Evolutionary conservation across 2,329 filamentous ascomycete genomes (phyloP).

Genomic region (Sporothrix inflata): DNA sequence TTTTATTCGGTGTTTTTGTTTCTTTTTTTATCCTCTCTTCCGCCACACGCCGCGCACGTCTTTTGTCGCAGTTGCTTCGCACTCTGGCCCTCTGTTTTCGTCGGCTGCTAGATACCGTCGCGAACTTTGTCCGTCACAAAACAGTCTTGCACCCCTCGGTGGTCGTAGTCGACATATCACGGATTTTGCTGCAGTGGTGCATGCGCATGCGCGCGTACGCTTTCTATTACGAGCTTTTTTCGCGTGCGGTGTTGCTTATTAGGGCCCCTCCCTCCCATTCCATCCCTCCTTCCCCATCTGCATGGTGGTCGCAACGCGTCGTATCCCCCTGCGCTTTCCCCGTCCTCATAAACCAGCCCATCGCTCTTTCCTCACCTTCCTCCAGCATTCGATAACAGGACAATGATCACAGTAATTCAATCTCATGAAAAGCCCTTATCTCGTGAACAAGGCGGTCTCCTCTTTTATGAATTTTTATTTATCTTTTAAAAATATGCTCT

Average conservation of each 20-base stretch:
- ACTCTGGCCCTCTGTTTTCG: not conserved
- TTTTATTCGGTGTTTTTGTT: not conserved
- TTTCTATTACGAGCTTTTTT: constrained; percentile 11
- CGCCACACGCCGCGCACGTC: constrained; percentile 20
- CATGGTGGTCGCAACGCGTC: constrained; percentile 11
- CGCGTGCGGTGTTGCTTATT: constrained; percentile 10
- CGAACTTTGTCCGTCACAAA: too few species aligned
- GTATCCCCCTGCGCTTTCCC: not conserved
- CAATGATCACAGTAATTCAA: too few species aligned
- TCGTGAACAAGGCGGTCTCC: not conserved
- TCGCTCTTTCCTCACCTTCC: not conserved
- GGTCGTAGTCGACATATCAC: too few species aligned
- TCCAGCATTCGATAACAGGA: not conserved
- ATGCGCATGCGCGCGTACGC: not conserved
- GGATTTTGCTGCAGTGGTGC: not conserved
- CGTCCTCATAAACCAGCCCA: not conserved
- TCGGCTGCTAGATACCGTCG: too few species aligned
- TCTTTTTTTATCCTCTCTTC: constrained; percentile 19
- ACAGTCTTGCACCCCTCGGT: too few species aligned
- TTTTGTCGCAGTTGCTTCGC: not conserved
- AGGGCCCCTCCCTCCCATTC: constrained; percentile 1
- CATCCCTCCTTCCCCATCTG: constrained; percentile 16
- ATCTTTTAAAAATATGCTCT: not conserved
- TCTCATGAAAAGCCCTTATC: not conserved
- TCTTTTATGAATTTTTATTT: not conserved